Evolutionary conservation across 2,329 filamentous ascomycete species (phyloP), one percentile per base, ranked within the genome.

Genomic region (Colletotrichum scovillei): DNA sequence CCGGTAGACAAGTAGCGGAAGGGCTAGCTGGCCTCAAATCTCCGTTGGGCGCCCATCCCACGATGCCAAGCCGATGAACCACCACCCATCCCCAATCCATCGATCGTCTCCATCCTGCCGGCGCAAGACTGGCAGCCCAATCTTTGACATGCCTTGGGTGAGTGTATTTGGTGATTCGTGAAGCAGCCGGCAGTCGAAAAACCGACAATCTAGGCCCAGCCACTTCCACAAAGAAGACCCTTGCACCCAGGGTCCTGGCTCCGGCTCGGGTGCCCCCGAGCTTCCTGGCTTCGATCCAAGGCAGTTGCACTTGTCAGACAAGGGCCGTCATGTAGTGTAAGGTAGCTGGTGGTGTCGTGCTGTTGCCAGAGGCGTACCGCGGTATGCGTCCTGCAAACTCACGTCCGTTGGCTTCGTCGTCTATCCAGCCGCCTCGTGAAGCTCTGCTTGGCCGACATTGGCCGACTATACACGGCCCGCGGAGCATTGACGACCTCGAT

Each of bases 361-460:
- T 24, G 28, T 49, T n/a, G 16, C 67, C 26, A 28, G 38, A 57
- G 32, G 32, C 32, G 53, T 64, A 35, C 70, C 59, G 66, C 53
- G 38, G 26, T 6, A 59, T 16, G 42, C 55, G n/a, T 60, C 60
- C 46, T 30, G 35, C 22, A n/a, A n/a, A n/a, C 14, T 63, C 7
- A 55, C 8, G 53, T n/a, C 82, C 74, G 82, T 83, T 19, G 80
- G 83, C 63, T 79, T 83, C 38, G 82, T 82, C 58, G 80, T 79
- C 28, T 60, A 5, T 58, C 38, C 4, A 49, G 7, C 28, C 67
- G 66, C 69, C 65, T 69, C 58, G 11, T 30, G 9, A 71, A 62
- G 46, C 53, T 66, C 22, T 66, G 32, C 32, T 66, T 71, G 46
- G 60, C 60, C 52, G 56, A 46, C 32, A 42, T 35, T 24, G 55